Conservation (phyloP, 495 filamentous ascomycete species). For the Astrocystis sublimbata region DNA sequence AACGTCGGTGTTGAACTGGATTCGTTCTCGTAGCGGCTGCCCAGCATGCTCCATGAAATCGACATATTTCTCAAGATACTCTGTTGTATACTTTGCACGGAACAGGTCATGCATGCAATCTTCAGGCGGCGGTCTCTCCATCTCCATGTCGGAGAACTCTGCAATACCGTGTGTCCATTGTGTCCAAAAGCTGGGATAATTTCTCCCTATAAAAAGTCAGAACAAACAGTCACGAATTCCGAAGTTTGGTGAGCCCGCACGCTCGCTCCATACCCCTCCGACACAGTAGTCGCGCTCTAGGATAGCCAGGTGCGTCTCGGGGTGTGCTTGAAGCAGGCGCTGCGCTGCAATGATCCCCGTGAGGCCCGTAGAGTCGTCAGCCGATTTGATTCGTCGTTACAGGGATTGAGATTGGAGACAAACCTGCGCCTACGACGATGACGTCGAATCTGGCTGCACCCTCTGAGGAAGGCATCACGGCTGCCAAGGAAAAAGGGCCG, state of each 20-base stretch:
- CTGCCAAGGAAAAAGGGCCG: no score
- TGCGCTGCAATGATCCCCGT: constrained; percentile 32
- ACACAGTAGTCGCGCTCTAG: constrained; percentile 31
- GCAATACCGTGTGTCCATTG: constrained; percentile 40
- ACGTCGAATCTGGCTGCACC: constrained; percentile 10
- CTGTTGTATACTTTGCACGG: constrained; percentile 41
- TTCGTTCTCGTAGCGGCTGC: constrained; percentile 32
- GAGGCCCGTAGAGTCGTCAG: constrained; percentile 23
- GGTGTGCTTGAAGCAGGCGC: constrained; percentile 40
- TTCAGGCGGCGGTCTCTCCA: constrained; percentile 30
- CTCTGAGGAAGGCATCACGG: not conserved
- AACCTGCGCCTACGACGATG: constrained; percentile 20
- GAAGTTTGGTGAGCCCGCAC: constrained; percentile 17
- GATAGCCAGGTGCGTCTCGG: constrained; percentile 30
- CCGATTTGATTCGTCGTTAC: not conserved
- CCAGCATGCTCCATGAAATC: constrained; percentile 33
- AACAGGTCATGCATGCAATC: constrained; percentile 36
- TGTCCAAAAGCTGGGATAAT: constrained; percentile 45
- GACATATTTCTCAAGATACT: constrained; percentile 47
- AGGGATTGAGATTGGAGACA: constrained; percentile 6
- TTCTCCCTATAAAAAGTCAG: constrained; percentile 26
- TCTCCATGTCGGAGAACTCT: constrained; percentile 41
- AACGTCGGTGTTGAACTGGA: constrained; percentile 34
- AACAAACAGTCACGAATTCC: not conserved
- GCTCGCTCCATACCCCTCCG: constrained; percentile 39